Base-by-base conservation (phyloP, 139 green algal genomes). In the Chloropicon primus region DNA sequence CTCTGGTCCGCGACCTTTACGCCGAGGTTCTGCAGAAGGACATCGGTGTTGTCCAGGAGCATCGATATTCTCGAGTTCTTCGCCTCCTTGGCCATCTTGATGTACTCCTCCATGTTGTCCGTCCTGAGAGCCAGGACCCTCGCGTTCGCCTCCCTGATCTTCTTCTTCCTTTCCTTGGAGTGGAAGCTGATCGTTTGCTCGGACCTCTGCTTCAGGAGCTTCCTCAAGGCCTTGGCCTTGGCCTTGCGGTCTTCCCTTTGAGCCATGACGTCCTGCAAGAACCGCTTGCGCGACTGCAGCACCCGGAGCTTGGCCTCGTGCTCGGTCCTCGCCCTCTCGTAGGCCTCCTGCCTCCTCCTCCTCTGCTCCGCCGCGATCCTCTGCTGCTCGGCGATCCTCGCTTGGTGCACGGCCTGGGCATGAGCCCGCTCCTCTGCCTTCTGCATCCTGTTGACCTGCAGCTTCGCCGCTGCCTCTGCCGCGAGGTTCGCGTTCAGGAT, bases 31-130 rank as follows among this genome's bases (percentile, higher is more conserved):
- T 72, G 28, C 27, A 87, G 76, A 77, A 87, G 82, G 72, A 23
- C 77, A 76, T 84, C 83, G 22, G 83, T 87, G 26, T 78, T 80
- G 22, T 77, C 73, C 26, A 87, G 83, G 53, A 87, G 78, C 10
- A 74, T 80, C 27, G 71, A 79, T 54, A 87, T 28, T 23, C 83
- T 75, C 53, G 28, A 26, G 78, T 87, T 82, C 79, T 87, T 87
- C 73, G 83, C 75, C 23, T 78, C 41, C 22, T 62, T 41, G 22
- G 81, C 79, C 78, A 87, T 77, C 24, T 76, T 80, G 24, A 87
- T 24, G 74, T 87, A 87, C 80, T 84, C 83, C 73, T 82, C 80
- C 24, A 85, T 85, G 80, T 87, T 83, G 27, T 83, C 26, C 23
- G 75, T 78, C 73, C 75, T 80, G 28, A 87, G 79, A 10, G 83